These are phyloP conservation scores for Candida railenensis DNA, from an alignment of 805 yeast species.

Conservation along the genomic window DNA sequence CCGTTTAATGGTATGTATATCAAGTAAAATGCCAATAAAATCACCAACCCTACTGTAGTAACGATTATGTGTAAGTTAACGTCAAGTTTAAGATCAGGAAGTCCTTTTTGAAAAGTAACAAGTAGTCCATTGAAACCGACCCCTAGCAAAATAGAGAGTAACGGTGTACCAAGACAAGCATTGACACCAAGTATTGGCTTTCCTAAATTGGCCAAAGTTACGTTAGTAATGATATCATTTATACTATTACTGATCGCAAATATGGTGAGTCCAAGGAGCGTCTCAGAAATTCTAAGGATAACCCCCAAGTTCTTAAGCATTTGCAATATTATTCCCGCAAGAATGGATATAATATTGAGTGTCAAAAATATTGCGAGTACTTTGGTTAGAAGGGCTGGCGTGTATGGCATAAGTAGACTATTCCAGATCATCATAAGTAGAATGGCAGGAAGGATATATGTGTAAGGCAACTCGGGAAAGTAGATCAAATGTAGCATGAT, in stretches of 20 bases:
- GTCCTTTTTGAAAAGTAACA: not conserved
- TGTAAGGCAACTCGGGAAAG: not conserved
- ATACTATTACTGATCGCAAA: conserved; percentile 51
- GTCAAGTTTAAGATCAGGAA: conserved; percentile 12
- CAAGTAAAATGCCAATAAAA: conserved; percentile 19
- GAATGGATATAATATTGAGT: not conserved
- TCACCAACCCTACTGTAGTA: conserved; percentile 25
- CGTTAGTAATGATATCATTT: conserved; percentile 52
- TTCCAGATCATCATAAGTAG: not conserved
- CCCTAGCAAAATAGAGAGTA: conserved; percentile 48
- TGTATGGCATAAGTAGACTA: not conserved
- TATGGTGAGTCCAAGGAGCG: conserved; percentile 47
- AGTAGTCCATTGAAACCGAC: conserved; percentile 45
- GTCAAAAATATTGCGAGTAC: conserved; percentile 2
- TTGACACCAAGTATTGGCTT: conserved; percentile 43
- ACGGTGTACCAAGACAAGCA: conserved; percentile 56
- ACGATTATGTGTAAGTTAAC: conserved; percentile 21
- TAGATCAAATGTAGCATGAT: not conserved
- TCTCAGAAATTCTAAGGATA: conserved; percentile 44
- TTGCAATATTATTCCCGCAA: conserved; percentile 3
- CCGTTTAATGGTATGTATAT: conserved; percentile 28
- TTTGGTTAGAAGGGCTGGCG: not conserved
- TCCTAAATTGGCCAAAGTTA: conserved; percentile 42
- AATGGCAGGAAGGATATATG: not conserved
- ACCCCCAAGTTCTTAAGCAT: conserved; percentile 45